Base-by-base conservation (phyloP, 371 early-diverging fungal genomes). In the Saksenaea oblongispora region DNA sequence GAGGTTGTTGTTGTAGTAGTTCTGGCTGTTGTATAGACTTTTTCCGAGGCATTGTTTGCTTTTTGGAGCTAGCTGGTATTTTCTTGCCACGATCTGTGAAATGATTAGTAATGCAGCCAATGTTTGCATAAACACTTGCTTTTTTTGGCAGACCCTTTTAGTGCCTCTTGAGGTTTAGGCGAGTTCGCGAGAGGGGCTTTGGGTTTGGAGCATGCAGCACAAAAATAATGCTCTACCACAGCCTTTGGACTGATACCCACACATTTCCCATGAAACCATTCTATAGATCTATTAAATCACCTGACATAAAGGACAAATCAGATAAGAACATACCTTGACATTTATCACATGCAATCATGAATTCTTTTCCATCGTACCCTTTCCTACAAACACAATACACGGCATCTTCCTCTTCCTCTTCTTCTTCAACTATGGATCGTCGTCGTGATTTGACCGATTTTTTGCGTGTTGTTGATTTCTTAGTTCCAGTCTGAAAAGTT, bases 231-330 rank as follows among this genome's bases (percentile, higher is more conserved):
- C 26, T 79, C 78, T 17, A 71, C 75, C 1, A 78, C 76, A 11
- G 75, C 71, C 59, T 83, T 83, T 1, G 84, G 82, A 41, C 67
- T 75, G 37, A 89, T 63, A 24, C 84, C 85, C 10, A 90, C 87
- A 64, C 92, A 92, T 24, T 72, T 72, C 2, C 92, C 92, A 76
- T 92, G 92, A 73, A 87, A 90, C 92, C 92, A 92, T 73, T 86
- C 86, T 86, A 66, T 41, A 11, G 17, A 10, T 27, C 26, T 7
- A 44, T 42, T 36, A 26, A 51, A 17, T 28, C 18, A 31, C 22
- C 1, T 7, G 42, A 17, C 24, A 15, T 34, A 26, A 37, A 3
- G 51, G 7, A 54, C 3, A 9, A 58, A 15, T 35, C 10, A 1
- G 17, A n/a, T n/a, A 11, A 14, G 1, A 5, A 42, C 34, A 60